phyloP scores from a whole-genome alignment of 768 basidiomycete genomes.

The Ramaria rubella region DNA sequence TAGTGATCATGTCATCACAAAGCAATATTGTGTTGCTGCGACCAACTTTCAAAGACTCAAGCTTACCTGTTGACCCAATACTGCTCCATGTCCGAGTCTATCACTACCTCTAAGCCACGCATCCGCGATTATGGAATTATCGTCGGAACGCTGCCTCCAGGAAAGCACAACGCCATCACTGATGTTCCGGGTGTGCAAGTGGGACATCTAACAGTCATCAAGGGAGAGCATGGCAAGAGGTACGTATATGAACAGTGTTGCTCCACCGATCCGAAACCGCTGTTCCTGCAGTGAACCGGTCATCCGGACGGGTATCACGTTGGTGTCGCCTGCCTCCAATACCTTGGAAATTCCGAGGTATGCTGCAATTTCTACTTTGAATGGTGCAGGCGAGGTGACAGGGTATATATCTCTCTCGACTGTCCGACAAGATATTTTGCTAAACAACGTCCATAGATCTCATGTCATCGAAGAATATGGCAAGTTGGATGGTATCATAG shows the following conservation, averaged over 20 bases:
- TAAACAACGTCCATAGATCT: background rate
- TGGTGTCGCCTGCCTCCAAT: background rate
- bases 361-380: background rate
- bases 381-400: background rate
- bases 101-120: background rate
- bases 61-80: too few species aligned
- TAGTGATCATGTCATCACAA: too few species aligned
- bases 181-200: background rate
- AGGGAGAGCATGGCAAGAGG: background rate
- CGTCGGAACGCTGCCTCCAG: background rate
- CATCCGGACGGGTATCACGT: background rate
- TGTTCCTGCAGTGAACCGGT: background rate
- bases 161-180: background rate
- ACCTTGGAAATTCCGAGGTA: background rate
- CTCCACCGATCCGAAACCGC: background rate
- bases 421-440: background rate
- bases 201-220: background rate
- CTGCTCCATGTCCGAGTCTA: background rate
- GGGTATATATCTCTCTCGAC: background rate
- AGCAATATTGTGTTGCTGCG: too few species aligned
- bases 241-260: background rate
- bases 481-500: background rate
- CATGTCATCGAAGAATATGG: background rate
- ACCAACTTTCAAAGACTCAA: too few species aligned
- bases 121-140: background rate